These are phyloP conservation scores for Ricinus communis DNA, from an alignment of 345 rosid genomes.

Conservation along the genomic window DNA sequence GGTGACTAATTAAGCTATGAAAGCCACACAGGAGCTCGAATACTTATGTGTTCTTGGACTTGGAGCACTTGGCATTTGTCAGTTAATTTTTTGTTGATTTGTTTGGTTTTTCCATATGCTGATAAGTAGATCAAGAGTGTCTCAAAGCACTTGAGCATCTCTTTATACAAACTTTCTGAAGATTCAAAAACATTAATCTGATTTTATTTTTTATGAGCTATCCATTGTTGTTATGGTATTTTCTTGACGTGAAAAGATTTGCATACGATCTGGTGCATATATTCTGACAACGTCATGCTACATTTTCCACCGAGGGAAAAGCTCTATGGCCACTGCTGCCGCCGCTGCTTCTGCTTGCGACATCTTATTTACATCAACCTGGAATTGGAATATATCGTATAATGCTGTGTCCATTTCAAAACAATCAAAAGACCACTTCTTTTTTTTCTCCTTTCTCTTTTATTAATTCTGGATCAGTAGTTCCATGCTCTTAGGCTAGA, in stretches of 20 bases:
- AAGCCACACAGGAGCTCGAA: too few relatives aligned
- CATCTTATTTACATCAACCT: background rate
- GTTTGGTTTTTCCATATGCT: too few relatives aligned
- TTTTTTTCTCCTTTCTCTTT: background rate
- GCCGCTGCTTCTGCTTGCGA: background rate
- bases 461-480: background rate
- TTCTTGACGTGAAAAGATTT: constrained; percentile 70
- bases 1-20: too few relatives aligned
- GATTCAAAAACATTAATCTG: background rate
- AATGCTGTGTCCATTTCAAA: background rate
- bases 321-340: background rate
- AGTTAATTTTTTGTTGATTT: too few relatives aligned
- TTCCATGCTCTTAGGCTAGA: background rate
- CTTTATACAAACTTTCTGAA: too few relatives aligned
- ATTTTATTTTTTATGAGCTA: background rate
- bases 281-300: constrained; percentile 43
- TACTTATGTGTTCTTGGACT: too few relatives aligned
- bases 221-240: constrained; percentile 16
- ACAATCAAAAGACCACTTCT: background rate
- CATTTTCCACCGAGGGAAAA: background rate
- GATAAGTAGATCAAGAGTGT: too few relatives aligned
- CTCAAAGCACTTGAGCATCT: too few relatives aligned
- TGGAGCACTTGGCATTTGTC: too few relatives aligned
- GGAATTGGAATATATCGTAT: background rate
- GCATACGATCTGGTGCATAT: constrained; percentile 96